Base-by-base conservation (phyloP, 805 yeast species). In the Candida bentonensis region DNA sequence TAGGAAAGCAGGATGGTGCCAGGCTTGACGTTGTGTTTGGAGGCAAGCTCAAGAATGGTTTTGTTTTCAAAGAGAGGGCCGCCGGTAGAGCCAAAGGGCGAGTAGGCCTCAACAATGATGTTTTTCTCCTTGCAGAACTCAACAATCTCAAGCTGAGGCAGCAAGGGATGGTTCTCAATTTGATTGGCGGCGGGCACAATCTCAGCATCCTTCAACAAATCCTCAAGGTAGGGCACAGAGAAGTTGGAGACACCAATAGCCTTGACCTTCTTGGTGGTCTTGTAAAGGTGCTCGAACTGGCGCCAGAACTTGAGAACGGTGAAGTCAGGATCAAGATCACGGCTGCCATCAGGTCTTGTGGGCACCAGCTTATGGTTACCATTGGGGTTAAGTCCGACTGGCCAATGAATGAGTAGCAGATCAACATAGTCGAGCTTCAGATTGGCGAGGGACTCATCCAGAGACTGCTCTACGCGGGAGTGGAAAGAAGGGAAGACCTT, bases 381-480 rank as follows among this genome's bases (percentile, higher is more conserved):
- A 52, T 61, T 67, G 34, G 64, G 56, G 45, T 53, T 68, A 46
- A 70, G 57, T 13, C 76, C 36, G 20, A 73, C 72, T 3, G 95
- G 95, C 94, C 94, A 85, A 63, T 85, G 95, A 59, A 84, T 71
- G 56, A 85, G 69, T 58, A 78, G 78, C 47, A 85, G 65, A 58
- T 85, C 95, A 44, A 85, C 80, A 55, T 85, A 85, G 42, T 80
- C 89, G 52, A 82, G 56, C 0, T 78, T 78, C 49, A 84, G 67
- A 55, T 78, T 75, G 52, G 69, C 53, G 54, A 84, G 67, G 4
- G 88, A 79, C 42, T 62, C 65, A 9, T 75, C 70, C 34, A 83
- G 61, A 9, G 81, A 82, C 20, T 57, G 64, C 27, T 56, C 72
- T 11, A 78, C 78, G 21, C 60, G 47, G 41, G 50, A 51, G 45